Percentiles rank a stretch among this genome's conserved stretches.
Evolutionary conservation across 805 yeast genomes (phyloP).

Genomic region (Wilhelminamyces savonicus): DNA sequence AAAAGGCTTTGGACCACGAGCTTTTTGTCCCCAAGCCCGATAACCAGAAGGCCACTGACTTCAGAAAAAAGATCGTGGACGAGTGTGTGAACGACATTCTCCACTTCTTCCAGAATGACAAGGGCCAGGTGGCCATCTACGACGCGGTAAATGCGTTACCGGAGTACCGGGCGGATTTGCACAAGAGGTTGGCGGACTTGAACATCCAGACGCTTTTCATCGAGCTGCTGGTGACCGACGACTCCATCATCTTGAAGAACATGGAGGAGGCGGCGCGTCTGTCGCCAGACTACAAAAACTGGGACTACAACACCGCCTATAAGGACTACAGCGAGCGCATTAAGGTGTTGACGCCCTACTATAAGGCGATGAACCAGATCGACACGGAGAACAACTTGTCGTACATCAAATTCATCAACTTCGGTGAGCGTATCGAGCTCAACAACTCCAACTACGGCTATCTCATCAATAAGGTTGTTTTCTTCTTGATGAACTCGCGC

Average conservation of each 20-base stretch:
- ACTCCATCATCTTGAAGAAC: constrained; percentile 60
- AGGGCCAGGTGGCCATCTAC: constrained; percentile 92
- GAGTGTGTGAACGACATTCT: constrained; percentile 66
- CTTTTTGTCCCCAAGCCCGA: constrained; percentile 56
- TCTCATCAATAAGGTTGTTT: constrained; percentile 82
- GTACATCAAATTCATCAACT: constrained; percentile 82
- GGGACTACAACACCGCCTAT: constrained; percentile 71
- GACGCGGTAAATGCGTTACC: constrained; percentile 90
- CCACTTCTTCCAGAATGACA: constrained; percentile 62
- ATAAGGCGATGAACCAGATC: constrained; percentile 61
- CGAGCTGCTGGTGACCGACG: constrained; percentile 80
- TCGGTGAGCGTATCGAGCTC: constrained; percentile 77
- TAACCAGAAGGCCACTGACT: constrained; percentile 36
- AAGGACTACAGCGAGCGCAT: constrained; percentile 73
- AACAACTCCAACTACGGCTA: constrained; percentile 84
- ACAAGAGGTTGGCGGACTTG: constrained; percentile 44
- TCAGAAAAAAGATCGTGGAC: constrained; percentile 53
- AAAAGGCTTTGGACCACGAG: constrained; percentile 54
- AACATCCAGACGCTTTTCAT: constrained; percentile 79
- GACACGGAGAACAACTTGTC: constrained; percentile 42
- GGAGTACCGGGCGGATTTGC: constrained; percentile 56
- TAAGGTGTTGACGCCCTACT: constrained; percentile 57
- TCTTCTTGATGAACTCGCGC: constrained; percentile 85
- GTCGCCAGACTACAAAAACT: constrained; percentile 79
- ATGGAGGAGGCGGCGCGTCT: constrained; percentile 73